Evolutionary conservation across 495 filamentous ascomycete species (phyloP).

Genomic region (Emericellopsis terricola): DNA sequence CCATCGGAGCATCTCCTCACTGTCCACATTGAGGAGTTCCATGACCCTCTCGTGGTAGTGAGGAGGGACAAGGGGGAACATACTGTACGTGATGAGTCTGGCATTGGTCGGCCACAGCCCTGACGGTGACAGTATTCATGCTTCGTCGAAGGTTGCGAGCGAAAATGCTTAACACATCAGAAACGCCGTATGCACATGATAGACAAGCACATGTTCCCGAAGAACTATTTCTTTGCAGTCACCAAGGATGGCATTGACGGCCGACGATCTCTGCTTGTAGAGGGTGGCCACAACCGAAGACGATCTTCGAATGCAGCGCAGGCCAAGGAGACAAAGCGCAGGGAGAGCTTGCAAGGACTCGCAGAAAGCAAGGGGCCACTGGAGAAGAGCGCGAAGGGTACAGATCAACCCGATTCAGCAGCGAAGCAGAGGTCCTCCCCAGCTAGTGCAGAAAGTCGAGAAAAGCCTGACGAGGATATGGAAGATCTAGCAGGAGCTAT

Average conservation of each 20-base stretch:
- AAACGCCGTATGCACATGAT: conserved; percentile 78
- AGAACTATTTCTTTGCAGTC: conserved; percentile 78
- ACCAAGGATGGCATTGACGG: conserved; percentile 80
- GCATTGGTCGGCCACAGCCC: background rate
- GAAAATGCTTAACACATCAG: conserved; percentile 63
- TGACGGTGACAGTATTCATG: conserved; percentile 47
- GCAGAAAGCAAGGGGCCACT: conserved; percentile 9
- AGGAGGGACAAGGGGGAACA: conserved; percentile 65
- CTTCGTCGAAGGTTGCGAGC: conserved; percentile 77
- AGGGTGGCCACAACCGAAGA: conserved; percentile 32
- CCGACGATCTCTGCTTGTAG: conserved; percentile 52
- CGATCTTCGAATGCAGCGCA: conserved; percentile 18
- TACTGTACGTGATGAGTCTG: conserved; percentile 38
- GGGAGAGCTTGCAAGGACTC: conserved; percentile 6
- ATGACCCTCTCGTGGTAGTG: conserved; percentile 63
- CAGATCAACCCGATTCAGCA: conserved; percentile 4
- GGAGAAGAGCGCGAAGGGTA: conserved; percentile 4
- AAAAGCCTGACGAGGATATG: conserved; percentile 39
- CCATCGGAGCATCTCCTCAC: conserved; percentile 51
- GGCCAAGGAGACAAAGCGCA: conserved; percentile 4
- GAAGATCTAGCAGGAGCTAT: conserved; percentile 60
- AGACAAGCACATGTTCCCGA: conserved; percentile 89
- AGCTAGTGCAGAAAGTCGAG: conserved; percentile 1
- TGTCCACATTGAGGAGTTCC: conserved; percentile 82
- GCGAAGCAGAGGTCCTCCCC: conserved; percentile 3